Percentiles rank a stretch among this genome's conserved stretches.
phyloP scores from a whole-genome alignment of 176 grass and related monocot species.

The Aegilops umbellulata region DNA sequence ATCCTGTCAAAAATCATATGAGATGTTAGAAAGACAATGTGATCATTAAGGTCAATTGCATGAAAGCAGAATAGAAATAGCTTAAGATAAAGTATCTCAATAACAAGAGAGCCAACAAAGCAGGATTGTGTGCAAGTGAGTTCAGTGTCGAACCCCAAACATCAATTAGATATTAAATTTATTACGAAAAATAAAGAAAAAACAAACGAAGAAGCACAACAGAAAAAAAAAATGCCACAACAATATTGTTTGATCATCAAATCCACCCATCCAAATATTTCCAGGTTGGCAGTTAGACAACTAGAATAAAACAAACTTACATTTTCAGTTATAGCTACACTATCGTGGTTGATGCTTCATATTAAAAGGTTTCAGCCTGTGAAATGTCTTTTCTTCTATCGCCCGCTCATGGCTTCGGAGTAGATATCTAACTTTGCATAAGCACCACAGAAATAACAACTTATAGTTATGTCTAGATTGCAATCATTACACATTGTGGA shows the following conservation, averaged over 20 bases:
- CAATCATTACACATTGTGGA: neutral
- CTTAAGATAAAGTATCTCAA: neutral
- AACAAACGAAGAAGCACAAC: neutral
- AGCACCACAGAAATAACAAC: neutral
- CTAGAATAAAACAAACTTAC: constrained; percentile 19
- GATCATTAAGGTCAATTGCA: neutral
- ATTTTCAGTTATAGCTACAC: neutral
- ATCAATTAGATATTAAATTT: neutral
- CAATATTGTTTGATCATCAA: neutral
- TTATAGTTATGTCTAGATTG: neutral
- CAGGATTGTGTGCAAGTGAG: neutral
- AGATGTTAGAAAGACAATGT: constrained; percentile 13
- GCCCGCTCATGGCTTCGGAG: neutral
- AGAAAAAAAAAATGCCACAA: neutral
- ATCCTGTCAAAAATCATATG: constrained; percentile 58
- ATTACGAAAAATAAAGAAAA: neutral
- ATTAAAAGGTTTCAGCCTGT: neutral
- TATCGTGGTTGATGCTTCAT: neutral
- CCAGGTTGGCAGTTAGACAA: neutral
- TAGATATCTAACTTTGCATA: constrained; percentile 13
- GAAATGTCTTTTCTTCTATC: constrained; percentile 10
- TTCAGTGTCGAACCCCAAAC: neutral
- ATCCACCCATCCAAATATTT: constrained; percentile 11
- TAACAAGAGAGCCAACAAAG: neutral
- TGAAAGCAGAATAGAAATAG: neutral